phyloP scores from a whole-genome alignment of 176 grass and related monocot species.

The Chrysopogon serrulatus region DNA sequence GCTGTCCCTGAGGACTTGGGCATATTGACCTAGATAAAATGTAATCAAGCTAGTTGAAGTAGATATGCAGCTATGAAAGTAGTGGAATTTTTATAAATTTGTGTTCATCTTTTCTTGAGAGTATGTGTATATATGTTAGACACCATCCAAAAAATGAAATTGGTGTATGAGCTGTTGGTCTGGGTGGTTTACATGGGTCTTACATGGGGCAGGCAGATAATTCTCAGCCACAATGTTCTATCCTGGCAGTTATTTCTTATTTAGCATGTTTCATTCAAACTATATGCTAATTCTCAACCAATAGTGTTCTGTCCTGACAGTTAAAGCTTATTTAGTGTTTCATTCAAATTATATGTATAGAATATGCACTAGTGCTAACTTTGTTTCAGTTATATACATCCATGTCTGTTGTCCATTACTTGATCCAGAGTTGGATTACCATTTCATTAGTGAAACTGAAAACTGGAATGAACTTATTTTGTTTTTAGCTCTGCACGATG shows the following conservation, averaged over 20 bases:
- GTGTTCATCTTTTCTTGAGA: not conserved
- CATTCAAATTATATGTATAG: not conserved
- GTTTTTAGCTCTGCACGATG: not conserved
- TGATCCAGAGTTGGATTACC: not conserved
- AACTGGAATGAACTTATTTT: not conserved
- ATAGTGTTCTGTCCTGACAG: not conserved
- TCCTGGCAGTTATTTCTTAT: not conserved
- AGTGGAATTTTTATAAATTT: not conserved
- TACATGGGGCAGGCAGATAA: not conserved
- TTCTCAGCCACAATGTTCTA: not conserved
- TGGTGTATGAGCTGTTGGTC: not conserved
- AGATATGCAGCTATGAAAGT: not conserved
- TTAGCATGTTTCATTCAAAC: no score
- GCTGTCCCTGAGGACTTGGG: not conserved
- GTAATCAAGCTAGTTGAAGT: not conserved
- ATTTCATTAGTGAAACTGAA: not conserved
- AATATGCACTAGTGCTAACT: not conserved
- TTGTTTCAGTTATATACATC: not conserved
- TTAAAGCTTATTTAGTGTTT: no score
- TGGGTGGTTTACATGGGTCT: not conserved
- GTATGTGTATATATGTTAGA: not conserved
- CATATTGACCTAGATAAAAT: not conserved
- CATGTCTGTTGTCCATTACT: not conserved
- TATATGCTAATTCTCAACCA: not conserved
- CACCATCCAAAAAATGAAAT: not conserved